These are phyloP conservation scores for Colletotrichum melonis DNA, from an alignment of 2,329 filamentous ascomycete genomes.

Conservation along the genomic window DNA sequence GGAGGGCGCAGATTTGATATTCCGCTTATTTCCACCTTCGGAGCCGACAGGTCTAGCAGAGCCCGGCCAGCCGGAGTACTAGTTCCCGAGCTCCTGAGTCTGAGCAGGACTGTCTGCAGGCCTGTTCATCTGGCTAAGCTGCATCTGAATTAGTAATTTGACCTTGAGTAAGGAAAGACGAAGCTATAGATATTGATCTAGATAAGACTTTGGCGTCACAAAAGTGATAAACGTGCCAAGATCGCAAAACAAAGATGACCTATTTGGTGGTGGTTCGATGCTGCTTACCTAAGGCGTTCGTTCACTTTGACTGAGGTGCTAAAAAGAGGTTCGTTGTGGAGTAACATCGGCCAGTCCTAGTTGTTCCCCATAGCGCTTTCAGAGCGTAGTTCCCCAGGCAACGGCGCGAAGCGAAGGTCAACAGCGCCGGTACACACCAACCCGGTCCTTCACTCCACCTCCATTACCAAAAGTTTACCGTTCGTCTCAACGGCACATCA, in stretches of 20 bases:
- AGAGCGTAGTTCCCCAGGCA: constrained; percentile 26
- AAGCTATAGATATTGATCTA: too few species aligned
- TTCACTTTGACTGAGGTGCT: neutral
- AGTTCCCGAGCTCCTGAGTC: neutral
- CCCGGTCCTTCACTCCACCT: constrained; percentile 29
- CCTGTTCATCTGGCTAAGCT: neutral
- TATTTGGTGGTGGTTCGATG: neutral
- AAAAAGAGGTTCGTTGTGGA: constrained; percentile 6
- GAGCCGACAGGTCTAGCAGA: constrained; percentile 14
- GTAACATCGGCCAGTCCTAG: neutral
- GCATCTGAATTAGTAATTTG: neutral
- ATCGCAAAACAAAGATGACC: neutral
- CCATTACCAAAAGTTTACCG: constrained; percentile 33
- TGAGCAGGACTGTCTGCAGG: neutral
- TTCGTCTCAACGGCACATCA: constrained; percentile 29
- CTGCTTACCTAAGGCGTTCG: constrained; percentile 8
- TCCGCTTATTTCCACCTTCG: constrained; percentile 26
- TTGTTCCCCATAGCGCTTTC: constrained; percentile 6
- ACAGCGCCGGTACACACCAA: constrained; percentile 29
- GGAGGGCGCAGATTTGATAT: constrained; percentile 34
- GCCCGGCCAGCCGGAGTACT: constrained; percentile 9
- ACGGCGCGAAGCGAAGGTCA: constrained; percentile 34
- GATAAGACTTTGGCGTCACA: neutral
- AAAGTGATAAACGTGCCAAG: neutral
- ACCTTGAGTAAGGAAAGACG: neutral